These are phyloP conservation scores for Zizania palustris DNA, from an alignment of 202 grass and related monocot species.

Conservation along the genomic window DNA sequence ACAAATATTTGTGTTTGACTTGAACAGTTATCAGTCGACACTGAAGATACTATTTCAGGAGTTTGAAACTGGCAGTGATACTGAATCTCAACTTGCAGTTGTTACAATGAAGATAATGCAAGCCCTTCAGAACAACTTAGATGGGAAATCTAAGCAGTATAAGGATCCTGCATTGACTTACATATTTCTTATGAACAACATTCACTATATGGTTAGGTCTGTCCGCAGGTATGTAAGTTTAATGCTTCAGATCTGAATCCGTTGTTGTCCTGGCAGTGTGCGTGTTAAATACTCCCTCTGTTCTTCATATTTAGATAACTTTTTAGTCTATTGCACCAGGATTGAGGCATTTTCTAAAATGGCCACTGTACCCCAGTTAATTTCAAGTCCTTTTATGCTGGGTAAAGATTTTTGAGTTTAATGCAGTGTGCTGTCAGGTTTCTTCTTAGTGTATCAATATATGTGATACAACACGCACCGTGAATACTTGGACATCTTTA, in stretches of 20 bases:
- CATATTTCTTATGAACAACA: constrained; percentile 93
- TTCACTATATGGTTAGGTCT: constrained; percentile 76
- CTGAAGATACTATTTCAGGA: constrained; percentile 74
- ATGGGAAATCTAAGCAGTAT: constrained; percentile 79
- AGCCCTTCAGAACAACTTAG: constrained; percentile 78
- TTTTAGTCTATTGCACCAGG: too few relatives aligned
- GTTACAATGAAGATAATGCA: constrained; percentile 71
- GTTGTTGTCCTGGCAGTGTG: constrained; percentile 9
- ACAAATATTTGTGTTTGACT: constrained; percentile 33
- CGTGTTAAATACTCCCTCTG: constrained; percentile 8
- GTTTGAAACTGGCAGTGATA: constrained; percentile 51
- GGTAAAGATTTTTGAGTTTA: too few relatives aligned
- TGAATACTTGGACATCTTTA: too few relatives aligned
- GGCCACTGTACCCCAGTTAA: too few relatives aligned
- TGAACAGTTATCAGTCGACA: constrained; percentile 71
- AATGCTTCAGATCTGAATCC: constrained; percentile 24
- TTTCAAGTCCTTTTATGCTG: too few relatives aligned
- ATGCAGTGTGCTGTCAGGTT: too few relatives aligned
- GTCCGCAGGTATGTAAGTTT: constrained; percentile 59
- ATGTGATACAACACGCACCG: too few relatives aligned
- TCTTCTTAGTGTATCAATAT: too few relatives aligned
- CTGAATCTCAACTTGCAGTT: constrained; percentile 63
- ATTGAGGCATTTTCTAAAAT: too few relatives aligned
- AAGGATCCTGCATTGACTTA: constrained; percentile 70
- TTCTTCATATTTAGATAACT: too few relatives aligned